Evolutionary conservation across 2,329 filamentous ascomycete species (phyloP).

Genomic region (Apiospora phragmitis): DNA sequence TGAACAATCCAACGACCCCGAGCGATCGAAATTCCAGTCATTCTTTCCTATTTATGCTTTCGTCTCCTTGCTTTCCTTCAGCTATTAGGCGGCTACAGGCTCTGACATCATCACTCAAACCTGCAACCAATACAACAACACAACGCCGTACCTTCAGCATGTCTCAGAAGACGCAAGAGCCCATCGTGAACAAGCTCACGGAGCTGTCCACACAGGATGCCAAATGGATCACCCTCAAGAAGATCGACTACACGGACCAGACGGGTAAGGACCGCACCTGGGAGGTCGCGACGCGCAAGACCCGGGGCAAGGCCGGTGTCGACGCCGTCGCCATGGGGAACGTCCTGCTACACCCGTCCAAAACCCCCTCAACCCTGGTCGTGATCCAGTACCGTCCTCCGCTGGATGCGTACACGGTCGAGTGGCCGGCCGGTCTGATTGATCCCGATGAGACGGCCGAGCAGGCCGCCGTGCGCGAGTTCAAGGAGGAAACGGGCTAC

Average conservation of each 20-base stretch:
- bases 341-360: slow-evolving; percentile 50
- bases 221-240: slow-evolving; percentile 57
- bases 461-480: slow-evolving; percentile 52
- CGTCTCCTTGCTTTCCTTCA: not conserved
- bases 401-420: slow-evolving; percentile 51
- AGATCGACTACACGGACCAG: slow-evolving; percentile 59
- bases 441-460: slow-evolving; percentile 53
- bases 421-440: slow-evolving; percentile 56
- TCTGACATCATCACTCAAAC: slow-evolving; percentile 11
- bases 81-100: slow-evolving; percentile 8
- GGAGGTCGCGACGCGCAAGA: slow-evolving; percentile 62
- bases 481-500: slow-evolving; percentile 58
- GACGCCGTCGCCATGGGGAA: slow-evolving; percentile 65
- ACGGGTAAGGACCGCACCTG: slow-evolving; percentile 53
- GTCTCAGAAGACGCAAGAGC: slow-evolving; percentile 42
- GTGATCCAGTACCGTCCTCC: slow-evolving; percentile 56
- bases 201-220: slow-evolving; percentile 52
- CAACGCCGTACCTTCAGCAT: slow-evolving; percentile 27
- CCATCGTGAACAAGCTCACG: slow-evolving; percentile 45
- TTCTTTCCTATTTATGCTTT: not conserved
- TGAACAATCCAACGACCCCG: not conserved
- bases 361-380: slow-evolving; percentile 45
- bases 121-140: not conserved
- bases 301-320: slow-evolving; percentile 52
- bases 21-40: not conserved